Evolutionary conservation across 2,329 filamentous ascomycete species (phyloP), one percentile per base, ranked within the genome.

Genomic region (Nectriaceae sp.): DNA sequence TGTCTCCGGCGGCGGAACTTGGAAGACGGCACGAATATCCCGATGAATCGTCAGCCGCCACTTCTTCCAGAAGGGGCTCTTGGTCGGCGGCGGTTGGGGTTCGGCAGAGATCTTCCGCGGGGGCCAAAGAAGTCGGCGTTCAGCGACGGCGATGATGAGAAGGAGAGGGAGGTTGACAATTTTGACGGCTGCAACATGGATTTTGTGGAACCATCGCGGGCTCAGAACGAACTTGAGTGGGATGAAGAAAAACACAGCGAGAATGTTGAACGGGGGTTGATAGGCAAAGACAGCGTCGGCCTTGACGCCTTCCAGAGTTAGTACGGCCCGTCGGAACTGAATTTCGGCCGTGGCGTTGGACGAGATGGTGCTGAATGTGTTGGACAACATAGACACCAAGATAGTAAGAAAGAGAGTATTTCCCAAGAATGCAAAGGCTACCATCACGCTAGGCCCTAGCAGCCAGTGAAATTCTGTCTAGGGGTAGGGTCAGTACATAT

Each of bases 371-470:
- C 84, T 85, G 65, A 94, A 95, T 0, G 89, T 94, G 62, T 90
- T 91, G 53, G 85, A 89, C 11, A 95, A 78, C 81, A 93, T 93
- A 11, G 90, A 92, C 1, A 95, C 89, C 15, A 94, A 77, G 53
- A 95, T 90, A 3, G 90, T 94, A n/a, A 95, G 77, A 71, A 94
- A 95, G 46, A 94, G 79, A 0, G 89, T 94, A 69, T 94, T 94
- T 36, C 90, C 90, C 3, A 95, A 75, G 66, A 94, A 94, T 2
- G 90, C 87, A 65, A 94, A 95, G 15, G 87, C 79, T 46, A 94
- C 79, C 88, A 94, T 94, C 20, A 94, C 72, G 3, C 83, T 77
- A 0, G 90, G 90, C 1, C 90, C 90, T 1, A 94, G 75, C n/a
- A 91, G 71, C 76, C 83, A 82, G 70, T 95, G 89, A 62, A 94